A percentile compares a stretch with the other conserved stretches of the same genome.
Evolutionary conservation across 1,139 yeast genomes (phyloP).

Genomic region (Suzukiozyma palmioleophila): DNA sequence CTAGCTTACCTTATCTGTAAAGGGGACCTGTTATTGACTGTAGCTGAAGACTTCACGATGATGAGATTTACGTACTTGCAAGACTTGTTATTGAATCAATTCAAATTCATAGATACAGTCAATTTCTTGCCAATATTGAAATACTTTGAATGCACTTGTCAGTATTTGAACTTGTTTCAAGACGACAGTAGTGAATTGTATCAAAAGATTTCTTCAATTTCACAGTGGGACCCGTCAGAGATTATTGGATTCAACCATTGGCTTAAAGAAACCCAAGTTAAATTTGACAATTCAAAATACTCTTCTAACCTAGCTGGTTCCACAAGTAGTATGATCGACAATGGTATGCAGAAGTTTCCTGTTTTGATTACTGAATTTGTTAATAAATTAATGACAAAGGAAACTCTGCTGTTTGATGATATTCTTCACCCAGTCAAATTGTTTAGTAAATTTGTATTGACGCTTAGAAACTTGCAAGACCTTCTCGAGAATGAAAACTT

Average conservation of each 20-base stretch:
- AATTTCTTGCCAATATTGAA: slow-evolving; percentile 26
- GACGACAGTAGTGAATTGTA: slow-evolving; percentile 17
- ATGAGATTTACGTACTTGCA: slow-evolving; percentile 21
- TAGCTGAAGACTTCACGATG: slow-evolving; percentile 21
- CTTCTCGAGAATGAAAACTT: slow-evolving; percentile 1
- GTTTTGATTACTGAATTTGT: slow-evolving; percentile 10
- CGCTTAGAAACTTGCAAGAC: slow-evolving; percentile 18
- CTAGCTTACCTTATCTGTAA: slow-evolving; percentile 30
- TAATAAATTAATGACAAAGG: slow-evolving; percentile 4
- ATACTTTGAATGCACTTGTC: slow-evolving; percentile 34
- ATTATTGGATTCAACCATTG: slow-evolving; percentile 28
- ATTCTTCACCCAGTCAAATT: slow-evolving; percentile 12
- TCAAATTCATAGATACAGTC: slow-evolving; percentile 11
- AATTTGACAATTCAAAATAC: slow-evolving; percentile 9
- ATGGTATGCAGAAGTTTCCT: slow-evolving; percentile 2
- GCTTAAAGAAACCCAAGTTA: slow-evolving; percentile 18
- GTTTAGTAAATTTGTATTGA: slow-evolving; percentile 20
- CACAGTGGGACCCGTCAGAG: slow-evolving; percentile 26
- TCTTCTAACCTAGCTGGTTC: slow-evolving; percentile 8
- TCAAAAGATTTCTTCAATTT: slow-evolving; percentile 16
- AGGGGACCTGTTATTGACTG: slow-evolving; percentile 14
- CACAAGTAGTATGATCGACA: neutral
- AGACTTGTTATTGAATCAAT: slow-evolving; percentile 10
- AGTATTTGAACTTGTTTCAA: slow-evolving; percentile 23
- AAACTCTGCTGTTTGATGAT: slow-evolving; percentile 2